Evolutionary conservation across 2,329 filamentous ascomycete species (phyloP), one percentile per base, ranked within the genome.

Genomic region (Trichophyton benhamiae): DNA sequence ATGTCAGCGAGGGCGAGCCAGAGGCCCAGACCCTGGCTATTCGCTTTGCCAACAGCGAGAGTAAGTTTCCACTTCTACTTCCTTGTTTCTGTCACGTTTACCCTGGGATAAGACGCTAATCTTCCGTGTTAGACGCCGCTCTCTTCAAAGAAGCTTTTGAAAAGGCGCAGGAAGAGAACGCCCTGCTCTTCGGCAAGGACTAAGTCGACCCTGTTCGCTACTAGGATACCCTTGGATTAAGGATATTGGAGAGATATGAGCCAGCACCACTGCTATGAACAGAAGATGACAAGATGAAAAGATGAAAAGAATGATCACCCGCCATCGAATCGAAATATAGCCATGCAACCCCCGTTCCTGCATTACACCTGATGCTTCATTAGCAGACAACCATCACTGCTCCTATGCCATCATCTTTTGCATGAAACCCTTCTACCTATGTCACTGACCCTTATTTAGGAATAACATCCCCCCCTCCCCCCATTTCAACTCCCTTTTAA

Each of bases 61-160:
- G 91, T 96, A 82, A 75, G 87, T 83, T 61, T n/a, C 25, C 25
- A 20, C 20, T 61, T n/a, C 25, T 4, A 20, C 20, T 8, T 30
- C 17, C 15, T 42, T 27, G 9, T 55, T 13, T 33, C 11, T 27
- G 33, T 15, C 36, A 20, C 5, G 33, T 3, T 38, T 27, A 55
- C 22, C 11, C 44, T 9, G 4, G 17, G 46, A 9, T 25, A 9
- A 22, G 13, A 13, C 22, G 17, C 53, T 49, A 25, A 49, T 22
- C 11, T 5, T 15, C 33, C 7, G 8, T 27, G 59, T 59, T 3
- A 96, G 91, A 97, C 72, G 94, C 94, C 81, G 95, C 96, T 77
- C 80, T 85, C 64, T 97, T 99, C 85, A 97, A 96, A 83, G 92
- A 97, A 67, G 87, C 90, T 62, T 97, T 97, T 80, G 85, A 95